Evolutionary conservation across 2,329 filamentous ascomycete species (phyloP).

Genomic region (Diaporthe nobilis): DNA sequence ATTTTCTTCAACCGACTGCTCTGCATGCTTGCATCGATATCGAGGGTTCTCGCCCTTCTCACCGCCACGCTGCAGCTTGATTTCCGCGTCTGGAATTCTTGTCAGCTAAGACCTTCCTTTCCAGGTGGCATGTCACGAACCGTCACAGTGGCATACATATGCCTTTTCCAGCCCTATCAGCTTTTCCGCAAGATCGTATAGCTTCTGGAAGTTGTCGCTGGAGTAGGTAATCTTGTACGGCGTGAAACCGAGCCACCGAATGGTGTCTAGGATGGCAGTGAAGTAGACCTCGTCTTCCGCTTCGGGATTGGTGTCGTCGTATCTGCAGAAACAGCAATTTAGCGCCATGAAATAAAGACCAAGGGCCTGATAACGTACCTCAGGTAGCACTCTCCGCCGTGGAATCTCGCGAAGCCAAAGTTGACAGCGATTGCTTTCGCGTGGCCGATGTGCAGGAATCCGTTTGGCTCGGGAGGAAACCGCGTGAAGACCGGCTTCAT

Average conservation of each 20-base stretch:
- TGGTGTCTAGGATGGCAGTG: constrained; percentile 87
- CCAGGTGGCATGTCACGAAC: not conserved
- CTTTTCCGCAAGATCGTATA: constrained; percentile 92
- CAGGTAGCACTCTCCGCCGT: constrained; percentile 73
- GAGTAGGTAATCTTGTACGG: constrained; percentile 87
- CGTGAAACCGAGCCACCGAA: constrained; percentile 87
- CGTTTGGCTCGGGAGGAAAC: constrained; percentile 92
- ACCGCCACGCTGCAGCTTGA: constrained; percentile 89
- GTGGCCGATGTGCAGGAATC: constrained; percentile 93
- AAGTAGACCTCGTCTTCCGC: constrained; percentile 94
- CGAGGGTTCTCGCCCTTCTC: constrained; percentile 77
- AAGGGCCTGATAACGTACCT: constrained; percentile 10
- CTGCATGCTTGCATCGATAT: constrained; percentile 85
- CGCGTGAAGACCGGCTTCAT: constrained; percentile 75
- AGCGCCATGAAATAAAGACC: not conserved
- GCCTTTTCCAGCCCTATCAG: constrained; percentile 78
- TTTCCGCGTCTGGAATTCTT: constrained; percentile 71
- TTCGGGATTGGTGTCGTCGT: constrained; percentile 96
- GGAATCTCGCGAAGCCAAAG: constrained; percentile 91
- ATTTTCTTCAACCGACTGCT: constrained; percentile 81
- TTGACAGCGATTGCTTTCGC: constrained; percentile 97
- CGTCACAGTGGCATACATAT: constrained; percentile 90
- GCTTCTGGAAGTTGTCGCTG: constrained; percentile 88
- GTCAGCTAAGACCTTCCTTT: not conserved
- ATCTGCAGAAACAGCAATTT: constrained; percentile 74